Conservation (phyloP, 768 basidiomycete species). For the Tylopilus vinaceipallidus region DNA sequence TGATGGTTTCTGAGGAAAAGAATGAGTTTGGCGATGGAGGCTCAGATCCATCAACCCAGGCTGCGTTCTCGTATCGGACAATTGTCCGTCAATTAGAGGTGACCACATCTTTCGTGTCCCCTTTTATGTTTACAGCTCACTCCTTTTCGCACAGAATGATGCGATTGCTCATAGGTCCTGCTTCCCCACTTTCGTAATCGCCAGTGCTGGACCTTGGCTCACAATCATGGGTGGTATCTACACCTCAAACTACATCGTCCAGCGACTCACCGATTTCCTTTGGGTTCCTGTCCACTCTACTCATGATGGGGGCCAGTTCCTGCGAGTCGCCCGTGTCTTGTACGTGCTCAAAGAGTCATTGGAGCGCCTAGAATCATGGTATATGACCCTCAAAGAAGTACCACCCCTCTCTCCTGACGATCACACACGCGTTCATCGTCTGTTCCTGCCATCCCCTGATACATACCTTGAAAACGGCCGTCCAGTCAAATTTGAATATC, state of each 20-base stretch:
- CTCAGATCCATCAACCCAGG: constrained; percentile 33
- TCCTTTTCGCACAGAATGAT: constrained; percentile 2
- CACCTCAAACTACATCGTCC: constrained; percentile 28
- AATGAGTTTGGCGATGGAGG: constrained; percentile 15
- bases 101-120: background rate
- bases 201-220: constrained; percentile 25
- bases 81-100: constrained; percentile 14
- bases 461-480: background rate
- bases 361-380: constrained; percentile 17
- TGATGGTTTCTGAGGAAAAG: constrained; percentile 23
- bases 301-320: constrained; percentile 13
- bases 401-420: background rate
- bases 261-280: constrained; percentile 34
- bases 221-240: constrained; percentile 33
- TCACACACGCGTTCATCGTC: background rate
- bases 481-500: constrained; percentile 19
- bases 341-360: constrained; percentile 21
- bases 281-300: constrained; percentile 24
- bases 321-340: constrained; percentile 20
- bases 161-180: constrained; percentile 17
- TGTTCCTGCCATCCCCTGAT: constrained; percentile 22
- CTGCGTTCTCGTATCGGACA: constrained; percentile 19
- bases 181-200: constrained; percentile 31
- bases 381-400: background rate
- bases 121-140: background rate